Evolutionary conservation across 2,329 filamentous ascomycete species (phyloP).

Genomic region (Pseudogymnoascus sp.): DNA sequence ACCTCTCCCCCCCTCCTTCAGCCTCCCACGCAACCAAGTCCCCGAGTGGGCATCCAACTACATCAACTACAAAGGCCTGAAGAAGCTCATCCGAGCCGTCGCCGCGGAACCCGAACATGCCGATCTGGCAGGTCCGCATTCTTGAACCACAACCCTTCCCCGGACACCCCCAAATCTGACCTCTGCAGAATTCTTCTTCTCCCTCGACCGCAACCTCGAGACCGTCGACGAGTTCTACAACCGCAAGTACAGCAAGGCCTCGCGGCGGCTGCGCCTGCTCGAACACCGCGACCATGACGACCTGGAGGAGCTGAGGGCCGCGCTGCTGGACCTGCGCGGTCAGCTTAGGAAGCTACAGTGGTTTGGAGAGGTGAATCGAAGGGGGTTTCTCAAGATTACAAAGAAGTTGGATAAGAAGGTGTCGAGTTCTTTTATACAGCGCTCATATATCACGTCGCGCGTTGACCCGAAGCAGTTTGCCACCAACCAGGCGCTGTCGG

Average conservation of each 20-base stretch:
- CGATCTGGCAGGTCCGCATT: constrained; percentile 78
- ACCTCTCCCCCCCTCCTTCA: constrained; percentile 27
- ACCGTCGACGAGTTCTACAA: constrained; percentile 96
- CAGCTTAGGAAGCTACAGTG: constrained; percentile 88
- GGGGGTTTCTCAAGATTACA: constrained; percentile 95
- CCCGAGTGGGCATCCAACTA: constrained; percentile 79
- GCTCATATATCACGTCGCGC: constrained; percentile 80
- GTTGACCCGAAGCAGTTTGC: constrained; percentile 86
- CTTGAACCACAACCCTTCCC: constrained; percentile 19
- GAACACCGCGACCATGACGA: constrained; percentile 79
- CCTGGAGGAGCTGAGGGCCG: constrained; percentile 81
- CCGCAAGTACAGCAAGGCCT: constrained; percentile 81
- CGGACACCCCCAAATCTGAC: constrained; percentile 31
- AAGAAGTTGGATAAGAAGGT: constrained; percentile 99
- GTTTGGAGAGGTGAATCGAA: constrained; percentile 95
- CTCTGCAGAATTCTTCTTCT: constrained; percentile 83
- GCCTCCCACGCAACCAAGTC: constrained; percentile 73
- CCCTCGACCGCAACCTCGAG: constrained; percentile 92
- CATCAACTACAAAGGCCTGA: constrained; percentile 85
- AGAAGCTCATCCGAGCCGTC: constrained; percentile 83
- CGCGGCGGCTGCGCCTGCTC: constrained; percentile 74
- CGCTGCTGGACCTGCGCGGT: constrained; percentile 77
- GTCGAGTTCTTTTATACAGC: constrained; percentile 65
- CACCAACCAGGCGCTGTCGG: constrained; percentile 54
- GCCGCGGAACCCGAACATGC: constrained; percentile 57